Evolutionary conservation across 495 filamentous ascomycete genomes (phyloP).

Genomic region (Penicillium atrosanguineum): DNA sequence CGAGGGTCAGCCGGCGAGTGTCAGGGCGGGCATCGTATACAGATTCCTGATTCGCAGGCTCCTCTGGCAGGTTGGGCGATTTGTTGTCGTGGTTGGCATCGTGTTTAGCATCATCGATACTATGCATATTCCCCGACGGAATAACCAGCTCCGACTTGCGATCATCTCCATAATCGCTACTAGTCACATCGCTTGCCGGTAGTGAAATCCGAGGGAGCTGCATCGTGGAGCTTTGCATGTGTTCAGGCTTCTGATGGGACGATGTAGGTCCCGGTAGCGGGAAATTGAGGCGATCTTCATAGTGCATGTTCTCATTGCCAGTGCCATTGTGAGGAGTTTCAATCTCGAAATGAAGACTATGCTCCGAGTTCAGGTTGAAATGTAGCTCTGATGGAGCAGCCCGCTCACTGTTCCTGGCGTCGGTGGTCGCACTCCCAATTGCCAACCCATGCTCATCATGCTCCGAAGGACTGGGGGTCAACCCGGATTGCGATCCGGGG

Average conservation of each 20-base stretch:
- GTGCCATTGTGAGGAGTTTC: conserved; percentile 4
- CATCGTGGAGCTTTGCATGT: conserved; percentile 19
- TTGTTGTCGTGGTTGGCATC: conserved; percentile 6
- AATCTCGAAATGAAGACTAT: conserved; percentile 22
- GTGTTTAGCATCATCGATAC: conserved; percentile 20
- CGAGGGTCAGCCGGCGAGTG: conserved; percentile 75
- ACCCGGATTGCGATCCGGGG: conserved; percentile 5
- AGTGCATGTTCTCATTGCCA: neutral
- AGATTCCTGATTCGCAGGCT: conserved; percentile 24
- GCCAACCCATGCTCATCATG: conserved; percentile 16
- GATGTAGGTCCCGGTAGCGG: conserved; percentile 17
- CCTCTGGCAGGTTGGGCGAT: conserved; percentile 22
- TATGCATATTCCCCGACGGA: conserved; percentile 33
- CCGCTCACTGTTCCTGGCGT: conserved; percentile 43
- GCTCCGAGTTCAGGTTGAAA: conserved; percentile 10
- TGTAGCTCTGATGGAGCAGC: conserved; percentile 19
- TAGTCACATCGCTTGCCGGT: conserved; percentile 49
- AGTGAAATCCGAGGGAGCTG: conserved; percentile 42
- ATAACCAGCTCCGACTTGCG: conserved; percentile 49
- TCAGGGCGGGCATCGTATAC: conserved; percentile 50
- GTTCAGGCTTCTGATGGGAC: conserved; percentile 2
- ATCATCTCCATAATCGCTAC: conserved; percentile 59
- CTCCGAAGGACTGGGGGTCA: conserved; percentile 10
- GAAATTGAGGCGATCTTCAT: conserved; percentile 28
- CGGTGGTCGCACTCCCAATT: conserved; percentile 18